Evolutionary conservation across 371 early-diverging fungal species (phyloP), one percentile per base, ranked within the genome.

Genomic region (Coemansia sp.): DNA sequence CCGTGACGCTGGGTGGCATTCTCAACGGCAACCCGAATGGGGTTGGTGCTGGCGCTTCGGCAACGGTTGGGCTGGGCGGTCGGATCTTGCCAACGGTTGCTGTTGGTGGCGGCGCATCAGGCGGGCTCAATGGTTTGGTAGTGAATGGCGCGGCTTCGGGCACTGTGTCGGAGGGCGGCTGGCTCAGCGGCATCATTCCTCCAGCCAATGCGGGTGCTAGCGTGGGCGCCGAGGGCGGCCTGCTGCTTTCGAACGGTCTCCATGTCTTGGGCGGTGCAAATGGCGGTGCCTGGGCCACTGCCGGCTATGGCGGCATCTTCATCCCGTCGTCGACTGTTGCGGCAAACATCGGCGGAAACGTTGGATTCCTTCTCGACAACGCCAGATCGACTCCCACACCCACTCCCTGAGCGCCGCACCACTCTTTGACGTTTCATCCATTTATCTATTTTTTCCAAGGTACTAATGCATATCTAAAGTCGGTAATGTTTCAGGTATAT

Each of bases 221-320:
- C 5, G 11, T 59, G 1, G 60, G 60, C 20, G 55, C 38, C 30
- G 52, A 68, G 39, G 56, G 16, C n/a, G 63, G 63, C 2, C 14
- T 63, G 7, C 20, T 54, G 40, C 34, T 51, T 3, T 52, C 60
- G 11, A 59, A 35, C 36, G 69, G 63, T n/a, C 8, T 68, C 14
- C 69, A 68, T 51, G 69, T 11, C 1, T 1, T 68, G 38, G n/a
- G 33, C 1, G 68, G 68, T n/a, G 59, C 16, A n/a, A 68, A 59
- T 30, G 68, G 68, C 10, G 68, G 59, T 48, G 68, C 39, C 9
- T 68, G 68, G 63, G 68, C 38, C 12, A 63, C 68, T 0, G 20
- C 34, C 6, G 62, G 57, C 38, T 62, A 63, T 45, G 68, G 68
- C 34, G 68, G 68, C 9, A 41, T 63, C 42, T 55, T 68, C 14